Evolutionary conservation across 306 rosid genomes (phyloP).

Genomic region (Cucumis melo): DNA sequence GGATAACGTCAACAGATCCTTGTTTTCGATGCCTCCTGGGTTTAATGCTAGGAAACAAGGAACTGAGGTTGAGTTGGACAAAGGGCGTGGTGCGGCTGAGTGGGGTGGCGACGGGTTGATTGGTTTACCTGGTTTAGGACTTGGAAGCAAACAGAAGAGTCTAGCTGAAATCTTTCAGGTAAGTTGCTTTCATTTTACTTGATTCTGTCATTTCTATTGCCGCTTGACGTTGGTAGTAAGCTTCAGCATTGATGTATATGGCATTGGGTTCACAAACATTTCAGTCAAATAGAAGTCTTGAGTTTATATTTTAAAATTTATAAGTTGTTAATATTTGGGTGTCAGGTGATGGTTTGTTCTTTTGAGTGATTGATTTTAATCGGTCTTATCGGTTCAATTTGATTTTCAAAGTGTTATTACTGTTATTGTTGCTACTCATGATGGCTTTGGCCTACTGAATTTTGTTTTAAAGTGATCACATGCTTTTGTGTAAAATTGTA

Average conservation of each 20-base stretch:
- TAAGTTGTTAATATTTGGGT: not conserved
- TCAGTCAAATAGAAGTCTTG: not conserved
- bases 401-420: not conserved
- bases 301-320: not conserved
- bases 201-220: not conserved
- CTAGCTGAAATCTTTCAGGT: constrained; percentile 94
- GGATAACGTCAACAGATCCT: constrained; percentile 43
- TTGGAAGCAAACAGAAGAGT: constrained; percentile 71
- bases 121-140: constrained; percentile 79
- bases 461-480: not conserved
- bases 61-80: constrained; percentile 36
- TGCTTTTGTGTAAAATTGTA: not conserved
- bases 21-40: constrained; percentile 63
- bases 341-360: not conserved
- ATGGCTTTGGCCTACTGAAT: not conserved
- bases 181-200: constrained; percentile 9
- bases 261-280: not conserved
- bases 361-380: not conserved
- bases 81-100: constrained; percentile 43
- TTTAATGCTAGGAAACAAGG: constrained; percentile 53
- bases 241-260: not conserved
- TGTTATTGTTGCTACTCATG: not conserved
- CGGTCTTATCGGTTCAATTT: not conserved
- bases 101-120: constrained; percentile 83
- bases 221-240: not conserved